Evolutionary conservation across 108 stramenopile genomes (phyloP).

Genomic region (Cyclostephanos invisitatus): DNA sequence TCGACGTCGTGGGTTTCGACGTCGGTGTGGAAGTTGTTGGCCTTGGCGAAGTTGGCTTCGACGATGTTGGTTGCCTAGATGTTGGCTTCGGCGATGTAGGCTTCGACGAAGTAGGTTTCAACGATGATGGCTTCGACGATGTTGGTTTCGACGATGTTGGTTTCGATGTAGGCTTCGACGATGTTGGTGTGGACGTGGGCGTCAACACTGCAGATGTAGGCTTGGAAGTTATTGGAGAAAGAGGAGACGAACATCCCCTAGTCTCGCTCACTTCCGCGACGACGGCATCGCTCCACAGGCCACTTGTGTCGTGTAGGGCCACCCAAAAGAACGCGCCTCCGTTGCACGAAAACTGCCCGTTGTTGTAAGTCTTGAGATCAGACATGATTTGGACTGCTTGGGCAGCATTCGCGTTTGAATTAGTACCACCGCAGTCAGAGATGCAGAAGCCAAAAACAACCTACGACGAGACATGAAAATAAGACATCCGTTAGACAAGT

Average conservation of each 20-base stretch:
- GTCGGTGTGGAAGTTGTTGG: not conserved
- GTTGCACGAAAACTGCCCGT: slow-evolving; percentile 42
- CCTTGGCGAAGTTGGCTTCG: not conserved
- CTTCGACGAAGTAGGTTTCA: too few relatives aligned
- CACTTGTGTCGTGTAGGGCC: slow-evolving; percentile 35
- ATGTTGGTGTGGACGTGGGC: too few relatives aligned
- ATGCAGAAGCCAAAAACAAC: slow-evolving; percentile 67
- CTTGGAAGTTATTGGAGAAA: not conserved
- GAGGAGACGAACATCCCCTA: slow-evolving; percentile 21
- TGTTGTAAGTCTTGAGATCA: slow-evolving; percentile 29
- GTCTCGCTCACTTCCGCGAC: slow-evolving; percentile 11
- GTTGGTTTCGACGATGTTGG: too few relatives aligned
- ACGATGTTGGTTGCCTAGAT: not conserved
- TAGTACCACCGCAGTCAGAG: slow-evolving; percentile 47
- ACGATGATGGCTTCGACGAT: too few relatives aligned
- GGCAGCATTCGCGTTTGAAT: slow-evolving; percentile 36
- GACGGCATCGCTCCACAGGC: slow-evolving; percentile 41
- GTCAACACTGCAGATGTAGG: not conserved
- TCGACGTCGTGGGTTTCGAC: too few relatives aligned
- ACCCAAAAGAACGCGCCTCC: slow-evolving; percentile 71
- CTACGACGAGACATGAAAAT: not conserved
- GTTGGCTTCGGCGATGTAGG: not conserved
- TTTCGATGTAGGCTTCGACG: too few relatives aligned
- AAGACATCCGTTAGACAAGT: not conserved
- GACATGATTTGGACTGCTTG: slow-evolving; percentile 51